Base-by-base conservation (phyloP, 1,284 basidiomycete species). In the Leccinum angustisporum region DNA sequence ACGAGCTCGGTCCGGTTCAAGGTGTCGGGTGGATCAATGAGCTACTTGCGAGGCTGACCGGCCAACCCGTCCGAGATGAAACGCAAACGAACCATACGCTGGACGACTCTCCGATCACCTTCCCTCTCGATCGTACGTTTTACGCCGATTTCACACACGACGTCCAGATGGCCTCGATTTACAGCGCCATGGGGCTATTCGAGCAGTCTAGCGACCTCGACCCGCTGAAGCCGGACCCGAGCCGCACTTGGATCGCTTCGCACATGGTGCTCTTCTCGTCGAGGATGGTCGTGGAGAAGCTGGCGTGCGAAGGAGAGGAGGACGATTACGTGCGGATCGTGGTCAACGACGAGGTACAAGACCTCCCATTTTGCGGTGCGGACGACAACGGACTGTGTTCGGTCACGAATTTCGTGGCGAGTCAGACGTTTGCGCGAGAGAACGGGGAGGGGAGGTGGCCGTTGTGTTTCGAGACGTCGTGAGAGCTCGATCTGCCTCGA, bases 11-110 rank as follows among this genome's bases (percentile, higher is more conserved):
- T 0, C 84, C 76, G 3, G 85, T 91, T 1, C 90, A 91, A 73
- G 90, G 90, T 52, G 88, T 93, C 6, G 92, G 92, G 5, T 95
- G 89, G 71, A 78, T 92, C 67, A 94, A 93, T 72, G 93, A 94
- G 74, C 84, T 95, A 38, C 77, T 95, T 18, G 90, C 92, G 1
- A 84, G 93, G n/a, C 80, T 94, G 31, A 90, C 86, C 0, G 79
- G 80, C 16, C 73, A 75, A 14, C 80, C 84, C 0, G 87, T 91
- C 5, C 72, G 70, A 25, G 92, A 94, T 75, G 70, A 79, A 58
- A 94, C 92, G 0, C 88, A 90, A 67, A 91, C 89, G 5, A 95
- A 95, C 73, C 75, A 76, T 16, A 95, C 92, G 1, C 81, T 95
- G 36, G 87, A 91, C 70, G 70, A 75, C 0, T 79, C 82, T 14